phyloP scores from a whole-genome alignment of 2,329 filamentous ascomycete genomes.

The Conoideocrella luteorostrata region DNA sequence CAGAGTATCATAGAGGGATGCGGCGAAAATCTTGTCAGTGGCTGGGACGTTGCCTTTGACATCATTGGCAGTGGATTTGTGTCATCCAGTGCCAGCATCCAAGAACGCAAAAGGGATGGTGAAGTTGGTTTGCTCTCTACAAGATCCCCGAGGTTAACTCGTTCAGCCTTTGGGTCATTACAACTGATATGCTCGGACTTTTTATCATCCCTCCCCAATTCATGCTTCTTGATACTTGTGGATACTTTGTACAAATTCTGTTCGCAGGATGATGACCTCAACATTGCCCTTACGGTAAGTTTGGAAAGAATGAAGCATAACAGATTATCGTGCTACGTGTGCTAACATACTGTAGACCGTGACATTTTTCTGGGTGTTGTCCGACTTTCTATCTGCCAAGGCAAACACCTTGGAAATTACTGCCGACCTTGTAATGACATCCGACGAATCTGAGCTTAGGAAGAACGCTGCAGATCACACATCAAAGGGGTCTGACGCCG shows the following conservation, averaged over 20 bases:
- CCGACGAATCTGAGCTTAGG: constrained; percentile 45
- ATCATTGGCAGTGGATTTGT: constrained; percentile 80
- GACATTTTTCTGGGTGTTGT: constrained; percentile 93
- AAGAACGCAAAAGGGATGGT: constrained; percentile 26
- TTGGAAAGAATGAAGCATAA: background rate
- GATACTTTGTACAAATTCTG: constrained; percentile 87
- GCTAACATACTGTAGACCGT: constrained; percentile 55
- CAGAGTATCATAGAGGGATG: constrained; percentile 81
- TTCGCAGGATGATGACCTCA: constrained; percentile 83
- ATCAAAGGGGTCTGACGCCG: constrained; percentile 57
- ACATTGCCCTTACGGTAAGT: constrained; percentile 82
- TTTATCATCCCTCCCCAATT: constrained; percentile 62
- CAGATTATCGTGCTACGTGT: background rate
- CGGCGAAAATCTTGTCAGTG: constrained; percentile 73
- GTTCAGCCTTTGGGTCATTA: constrained; percentile 80
- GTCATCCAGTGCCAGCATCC: constrained; percentile 23
- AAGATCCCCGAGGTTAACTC: constrained; percentile 67
- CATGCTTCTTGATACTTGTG: constrained; percentile 70
- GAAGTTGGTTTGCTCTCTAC: constrained; percentile 36
- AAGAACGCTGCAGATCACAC: constrained; percentile 53
- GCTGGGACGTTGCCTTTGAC: constrained; percentile 81
- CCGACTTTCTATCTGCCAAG: constrained; percentile 69
- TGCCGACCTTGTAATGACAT: constrained; percentile 45
- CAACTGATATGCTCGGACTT: constrained; percentile 96
- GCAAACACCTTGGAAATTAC: constrained; percentile 53